A percentile compares a stretch with the other conserved stretches of the same genome.
These are phyloP conservation scores for Cymodocea nodosa DNA, from an alignment of 116 monocot genomes.

Conservation along the genomic window DNA sequence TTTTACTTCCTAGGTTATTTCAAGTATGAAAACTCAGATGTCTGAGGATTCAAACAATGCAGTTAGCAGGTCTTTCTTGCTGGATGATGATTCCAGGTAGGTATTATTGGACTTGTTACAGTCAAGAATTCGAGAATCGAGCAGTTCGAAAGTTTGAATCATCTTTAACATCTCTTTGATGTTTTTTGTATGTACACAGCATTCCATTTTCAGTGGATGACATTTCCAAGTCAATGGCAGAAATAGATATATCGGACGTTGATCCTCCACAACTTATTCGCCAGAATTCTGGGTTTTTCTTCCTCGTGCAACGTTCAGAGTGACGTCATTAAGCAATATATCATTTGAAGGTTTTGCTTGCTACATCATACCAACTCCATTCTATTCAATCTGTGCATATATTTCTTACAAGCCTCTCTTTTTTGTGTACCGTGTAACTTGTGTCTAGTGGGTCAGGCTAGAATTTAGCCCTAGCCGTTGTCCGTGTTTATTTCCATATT, in stretches of 20 bases:
- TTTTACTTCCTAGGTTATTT: conserved; percentile 40
- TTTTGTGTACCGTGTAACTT: too few relatives aligned
- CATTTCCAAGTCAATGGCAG: conserved; percentile 70
- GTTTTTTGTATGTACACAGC: conserved; percentile 31
- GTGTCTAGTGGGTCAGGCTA: too few relatives aligned
- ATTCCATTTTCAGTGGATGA: conserved; percentile 42
- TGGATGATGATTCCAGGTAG: conserved; percentile 97
- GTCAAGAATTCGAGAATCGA: too few relatives aligned
- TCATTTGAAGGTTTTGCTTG: too few relatives aligned
- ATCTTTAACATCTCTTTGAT: background rate
- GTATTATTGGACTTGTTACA: background rate
- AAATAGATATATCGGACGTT: conserved; percentile 80
- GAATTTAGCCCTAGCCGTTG: too few relatives aligned
- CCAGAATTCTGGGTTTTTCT: conserved; percentile 81
- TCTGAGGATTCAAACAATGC: conserved; percentile 72
- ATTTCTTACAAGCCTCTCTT: too few relatives aligned
- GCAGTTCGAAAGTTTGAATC: background rate
- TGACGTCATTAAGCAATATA: background rate
- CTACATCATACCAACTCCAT: too few relatives aligned
- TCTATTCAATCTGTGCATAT: too few relatives aligned
- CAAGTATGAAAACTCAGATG: conserved; percentile 77
- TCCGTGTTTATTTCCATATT: too few relatives aligned
- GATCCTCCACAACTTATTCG: conserved; percentile 81
- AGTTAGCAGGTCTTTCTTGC: conserved; percentile 76
- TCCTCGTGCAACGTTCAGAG: conserved; percentile 65